phyloP scores from a whole-genome alignment of 176 grass and related monocot species.

The Rhynchospora tenuis region DNA sequence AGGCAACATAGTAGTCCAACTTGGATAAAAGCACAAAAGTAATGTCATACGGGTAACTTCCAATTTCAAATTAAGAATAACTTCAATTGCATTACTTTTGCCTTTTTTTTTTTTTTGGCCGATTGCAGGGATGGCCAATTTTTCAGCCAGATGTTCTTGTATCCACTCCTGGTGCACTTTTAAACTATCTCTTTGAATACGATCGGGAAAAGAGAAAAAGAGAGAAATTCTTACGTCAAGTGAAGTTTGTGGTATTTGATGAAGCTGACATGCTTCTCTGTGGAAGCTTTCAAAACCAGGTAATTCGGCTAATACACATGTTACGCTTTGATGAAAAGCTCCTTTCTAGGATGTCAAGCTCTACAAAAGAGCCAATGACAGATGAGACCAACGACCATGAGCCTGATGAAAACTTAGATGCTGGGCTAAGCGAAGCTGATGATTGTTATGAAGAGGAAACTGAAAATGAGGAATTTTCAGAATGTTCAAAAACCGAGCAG shows the following conservation, averaged over 20 bases:
- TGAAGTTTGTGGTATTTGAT: constrained; percentile 94
- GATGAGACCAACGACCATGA: not conserved
- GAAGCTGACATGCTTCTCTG: constrained; percentile 99
- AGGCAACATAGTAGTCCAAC: not conserved
- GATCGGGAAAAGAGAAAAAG: constrained; percentile 71
- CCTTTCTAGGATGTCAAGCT: constrained; percentile 46
- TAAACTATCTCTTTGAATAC: constrained; percentile 89
- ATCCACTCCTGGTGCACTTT: constrained; percentile 83
- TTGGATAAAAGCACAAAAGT: not conserved
- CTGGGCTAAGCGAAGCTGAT: constrained; percentile 18
- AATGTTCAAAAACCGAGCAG: constrained; percentile 22
- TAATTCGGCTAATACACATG: constrained; percentile 94
- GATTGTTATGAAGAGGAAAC: constrained; percentile 35
- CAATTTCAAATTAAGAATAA: not conserved
- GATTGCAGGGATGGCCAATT: constrained; percentile 69
- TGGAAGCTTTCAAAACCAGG: constrained; percentile 87
- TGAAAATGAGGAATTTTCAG: constrained; percentile 29
- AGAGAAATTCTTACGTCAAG: constrained; percentile 50
- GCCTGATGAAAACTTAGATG: constrained; percentile 30
- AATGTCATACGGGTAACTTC: not conserved
- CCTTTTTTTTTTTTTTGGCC: constrained; percentile 15
- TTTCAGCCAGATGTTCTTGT: constrained; percentile 79
- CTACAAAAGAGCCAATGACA: constrained; percentile 28
- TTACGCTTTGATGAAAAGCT: constrained; percentile 90
- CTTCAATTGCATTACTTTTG: not conserved